phyloP scores from a whole-genome alignment of 179 eudicot species.

The Heliamphora pulchella region DNA sequence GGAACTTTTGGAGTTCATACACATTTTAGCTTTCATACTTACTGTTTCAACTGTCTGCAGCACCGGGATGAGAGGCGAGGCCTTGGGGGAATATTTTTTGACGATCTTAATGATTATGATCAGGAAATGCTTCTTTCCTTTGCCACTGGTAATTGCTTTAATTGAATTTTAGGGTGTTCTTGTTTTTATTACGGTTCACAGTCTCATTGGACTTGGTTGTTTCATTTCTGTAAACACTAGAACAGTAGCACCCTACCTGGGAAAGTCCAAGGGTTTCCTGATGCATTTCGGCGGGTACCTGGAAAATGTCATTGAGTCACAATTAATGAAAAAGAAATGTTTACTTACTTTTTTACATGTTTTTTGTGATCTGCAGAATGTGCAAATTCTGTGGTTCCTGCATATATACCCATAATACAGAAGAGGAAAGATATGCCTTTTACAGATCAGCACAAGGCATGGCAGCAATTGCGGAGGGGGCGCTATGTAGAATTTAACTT shows the following conservation, averaged over 20 bases:
- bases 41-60: conserved; percentile 35
- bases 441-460: conserved; percentile 75
- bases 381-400: conserved; percentile 84
- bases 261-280: not conserved
- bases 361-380: conserved; percentile 55
- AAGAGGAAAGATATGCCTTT: conserved; percentile 78
- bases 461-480: conserved; percentile 92
- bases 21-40: conserved; percentile 1
- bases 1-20: not conserved
- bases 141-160: conserved; percentile 57
- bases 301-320: not conserved
- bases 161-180: not conserved
- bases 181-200: not conserved
- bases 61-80: conserved; percentile 96
- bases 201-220: not conserved
- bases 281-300: not conserved
- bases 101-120: conserved; percentile 84
- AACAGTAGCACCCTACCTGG: not conserved
- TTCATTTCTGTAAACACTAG: not conserved
- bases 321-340: not conserved
- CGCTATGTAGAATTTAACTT: conserved; percentile 91
- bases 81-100: conserved; percentile 93
- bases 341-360: not conserved
- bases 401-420: conserved; percentile 82
- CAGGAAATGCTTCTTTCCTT: conserved; percentile 97